These are phyloP conservation scores for Mucor lusitanicus DNA, from an alignment of 371 early-diverging fungal species.

Conservation along the genomic window DNA sequence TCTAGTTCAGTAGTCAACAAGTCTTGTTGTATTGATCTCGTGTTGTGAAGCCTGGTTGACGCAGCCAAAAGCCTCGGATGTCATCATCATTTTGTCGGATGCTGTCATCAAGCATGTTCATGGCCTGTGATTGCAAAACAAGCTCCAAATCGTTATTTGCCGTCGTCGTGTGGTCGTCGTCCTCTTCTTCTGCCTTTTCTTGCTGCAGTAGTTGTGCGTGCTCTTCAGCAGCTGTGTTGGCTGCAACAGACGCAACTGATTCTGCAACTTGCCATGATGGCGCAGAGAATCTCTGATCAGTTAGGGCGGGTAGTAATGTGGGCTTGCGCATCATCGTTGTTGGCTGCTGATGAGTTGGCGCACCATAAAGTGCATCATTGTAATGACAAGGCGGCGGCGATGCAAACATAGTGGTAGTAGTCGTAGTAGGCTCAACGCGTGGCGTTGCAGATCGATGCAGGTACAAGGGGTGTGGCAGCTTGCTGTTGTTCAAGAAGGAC, in stretches of 20 bases:
- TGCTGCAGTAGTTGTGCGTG: not conserved
- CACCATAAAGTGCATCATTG: too few species aligned
- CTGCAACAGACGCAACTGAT: not conserved
- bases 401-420: too few species aligned
- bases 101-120: not conserved
- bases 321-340: too few species aligned
- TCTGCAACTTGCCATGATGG: not conserved
- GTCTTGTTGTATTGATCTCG: not conserved
- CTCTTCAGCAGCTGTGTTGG: not conserved
- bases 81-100: not conserved
- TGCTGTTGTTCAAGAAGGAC: not conserved
- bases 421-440: not conserved
- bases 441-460: not conserved
- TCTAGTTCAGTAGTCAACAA: not conserved
- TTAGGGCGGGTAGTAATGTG: not conserved
- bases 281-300: not conserved
- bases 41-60: constrained; percentile 7
- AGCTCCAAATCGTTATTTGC: not conserved
- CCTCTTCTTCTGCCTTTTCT: not conserved
- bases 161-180: not conserved
- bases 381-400: too few species aligned
- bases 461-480: not conserved
- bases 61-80: constrained; percentile 7
- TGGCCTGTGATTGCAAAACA: not conserved
- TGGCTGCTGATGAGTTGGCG: too few species aligned